phyloP scores from a whole-genome alignment of 108 stramenopile species.

The Stephanodiscus triporus region DNA sequence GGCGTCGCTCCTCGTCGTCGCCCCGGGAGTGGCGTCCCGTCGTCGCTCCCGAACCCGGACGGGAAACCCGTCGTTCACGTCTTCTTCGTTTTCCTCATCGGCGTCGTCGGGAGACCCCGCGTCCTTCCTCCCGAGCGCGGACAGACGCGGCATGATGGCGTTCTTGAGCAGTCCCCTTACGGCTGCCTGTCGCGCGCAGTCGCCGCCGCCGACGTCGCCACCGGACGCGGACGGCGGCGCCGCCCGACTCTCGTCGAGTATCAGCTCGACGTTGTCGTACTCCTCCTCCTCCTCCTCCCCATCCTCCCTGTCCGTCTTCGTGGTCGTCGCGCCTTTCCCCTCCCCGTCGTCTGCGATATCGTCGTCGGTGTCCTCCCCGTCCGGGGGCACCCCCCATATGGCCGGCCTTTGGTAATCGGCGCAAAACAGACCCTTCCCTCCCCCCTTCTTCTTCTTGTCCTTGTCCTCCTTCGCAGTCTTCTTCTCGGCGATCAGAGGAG shows the following conservation, averaged over 20 bases:
- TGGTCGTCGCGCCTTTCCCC: no score
- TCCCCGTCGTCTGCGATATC: no score
- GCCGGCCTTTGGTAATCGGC: slow-evolving; percentile 1
- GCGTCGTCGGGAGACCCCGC: no score
- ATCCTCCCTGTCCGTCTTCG: neutral
- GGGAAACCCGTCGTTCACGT: no score
- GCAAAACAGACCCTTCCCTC: neutral
- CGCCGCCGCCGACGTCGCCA: neutral
- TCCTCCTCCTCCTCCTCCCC: slow-evolving; percentile 12
- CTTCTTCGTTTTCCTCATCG: no score
- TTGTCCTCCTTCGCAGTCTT: neutral
- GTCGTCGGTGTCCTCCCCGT: neutral
- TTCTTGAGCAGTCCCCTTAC: no score
- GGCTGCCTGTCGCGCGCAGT: neutral
- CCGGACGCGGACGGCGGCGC: neutral
- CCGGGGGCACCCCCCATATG: slow-evolving; percentile 35
- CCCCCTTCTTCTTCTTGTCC: neutral
- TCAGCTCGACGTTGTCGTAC: slow-evolving; percentile 42
- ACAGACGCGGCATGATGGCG: no score
- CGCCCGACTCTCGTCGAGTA: slow-evolving; percentile 20
- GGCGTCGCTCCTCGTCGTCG: no score
- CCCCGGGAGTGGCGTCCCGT: no score
- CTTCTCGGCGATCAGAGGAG: neutral
- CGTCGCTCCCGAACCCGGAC: no score
- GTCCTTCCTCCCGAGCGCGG: no score